Conservation (phyloP, 192 early-diverging fungal species). For the Coemansia sp. region DNA sequence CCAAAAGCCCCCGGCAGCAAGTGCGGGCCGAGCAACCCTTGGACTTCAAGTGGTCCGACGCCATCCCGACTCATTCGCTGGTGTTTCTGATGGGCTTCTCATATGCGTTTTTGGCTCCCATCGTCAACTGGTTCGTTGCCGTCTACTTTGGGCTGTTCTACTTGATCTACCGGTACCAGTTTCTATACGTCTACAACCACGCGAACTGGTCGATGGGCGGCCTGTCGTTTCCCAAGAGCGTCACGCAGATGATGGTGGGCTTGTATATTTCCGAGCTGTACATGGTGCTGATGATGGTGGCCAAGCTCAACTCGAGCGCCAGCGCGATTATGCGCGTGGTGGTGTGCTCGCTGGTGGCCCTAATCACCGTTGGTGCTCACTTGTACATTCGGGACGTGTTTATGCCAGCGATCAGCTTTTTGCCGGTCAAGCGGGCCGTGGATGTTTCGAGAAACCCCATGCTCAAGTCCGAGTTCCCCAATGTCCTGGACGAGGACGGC, state of each 20-base stretch:
- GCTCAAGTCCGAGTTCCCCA: conserved; percentile 29
- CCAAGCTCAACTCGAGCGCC: conserved; percentile 40
- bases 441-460: conserved; percentile 30
- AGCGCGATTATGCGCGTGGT: conserved; percentile 46
- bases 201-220: conserved; percentile 58
- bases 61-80: conserved; percentile 66
- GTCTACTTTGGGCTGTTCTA: conserved; percentile 72
- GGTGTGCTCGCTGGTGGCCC: conserved; percentile 48
- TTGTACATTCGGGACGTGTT: conserved; percentile 60
- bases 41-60: conserved; percentile 57
- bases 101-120: conserved; percentile 77
- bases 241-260: conserved; percentile 64
- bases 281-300: conserved; percentile 68
- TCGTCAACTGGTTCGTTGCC: conserved; percentile 71
- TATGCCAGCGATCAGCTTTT: conserved; percentile 53
- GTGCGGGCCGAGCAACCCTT: conserved; percentile 53
- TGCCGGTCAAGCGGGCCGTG: conserved; percentile 49
- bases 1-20: conserved; percentile 73
- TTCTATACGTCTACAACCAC: conserved; percentile 72
- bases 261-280: conserved; percentile 74
- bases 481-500: conserved; percentile 12
- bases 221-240: conserved; percentile 59
- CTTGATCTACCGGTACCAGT: conserved; percentile 77
- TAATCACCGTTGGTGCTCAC: conserved; percentile 53
- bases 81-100: conserved; percentile 73